Evolutionary conservation across 208 protist genomes (phyloP).

Genomic region (Trichomonas gallinae): DNA sequence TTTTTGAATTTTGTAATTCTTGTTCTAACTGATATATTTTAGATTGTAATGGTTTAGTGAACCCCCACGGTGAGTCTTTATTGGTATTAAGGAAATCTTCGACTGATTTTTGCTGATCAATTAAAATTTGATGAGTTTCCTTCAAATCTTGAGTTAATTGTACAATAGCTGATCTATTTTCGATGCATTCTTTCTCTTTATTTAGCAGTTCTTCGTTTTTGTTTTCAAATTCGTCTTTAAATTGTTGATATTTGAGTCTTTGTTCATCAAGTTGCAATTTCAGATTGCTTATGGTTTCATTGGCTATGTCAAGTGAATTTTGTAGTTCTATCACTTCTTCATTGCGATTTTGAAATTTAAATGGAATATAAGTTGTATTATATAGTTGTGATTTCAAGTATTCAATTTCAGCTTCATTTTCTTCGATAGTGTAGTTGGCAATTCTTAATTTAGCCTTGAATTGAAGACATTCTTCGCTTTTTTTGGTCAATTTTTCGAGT

Average conservation of each 20-base stretch:
- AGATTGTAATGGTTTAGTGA: background rate
- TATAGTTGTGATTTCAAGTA: background rate
- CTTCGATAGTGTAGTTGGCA: background rate
- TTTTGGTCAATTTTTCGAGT: background rate
- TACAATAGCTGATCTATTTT: background rate
- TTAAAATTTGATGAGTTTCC: background rate
- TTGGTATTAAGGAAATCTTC: background rate
- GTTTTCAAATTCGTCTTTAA: background rate
- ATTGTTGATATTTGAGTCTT: background rate
- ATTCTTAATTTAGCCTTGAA: background rate
- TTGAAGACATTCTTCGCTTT: background rate
- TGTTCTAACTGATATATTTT: background rate
- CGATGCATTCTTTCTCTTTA: background rate
- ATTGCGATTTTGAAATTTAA: background rate
- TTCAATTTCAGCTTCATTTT: background rate
- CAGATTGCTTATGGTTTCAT: background rate
- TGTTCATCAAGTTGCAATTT: background rate
- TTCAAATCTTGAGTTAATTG: background rate
- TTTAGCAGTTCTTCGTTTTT: background rate
- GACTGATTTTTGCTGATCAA: background rate
- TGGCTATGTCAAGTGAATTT: background rate
- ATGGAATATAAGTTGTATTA: background rate
- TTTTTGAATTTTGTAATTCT: background rate
- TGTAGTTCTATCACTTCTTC: background rate
- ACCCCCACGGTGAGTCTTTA: background rate